Base-by-base conservation (phyloP, 2,329 filamentous ascomycete species). In the Cytospora piceicola region DNA sequence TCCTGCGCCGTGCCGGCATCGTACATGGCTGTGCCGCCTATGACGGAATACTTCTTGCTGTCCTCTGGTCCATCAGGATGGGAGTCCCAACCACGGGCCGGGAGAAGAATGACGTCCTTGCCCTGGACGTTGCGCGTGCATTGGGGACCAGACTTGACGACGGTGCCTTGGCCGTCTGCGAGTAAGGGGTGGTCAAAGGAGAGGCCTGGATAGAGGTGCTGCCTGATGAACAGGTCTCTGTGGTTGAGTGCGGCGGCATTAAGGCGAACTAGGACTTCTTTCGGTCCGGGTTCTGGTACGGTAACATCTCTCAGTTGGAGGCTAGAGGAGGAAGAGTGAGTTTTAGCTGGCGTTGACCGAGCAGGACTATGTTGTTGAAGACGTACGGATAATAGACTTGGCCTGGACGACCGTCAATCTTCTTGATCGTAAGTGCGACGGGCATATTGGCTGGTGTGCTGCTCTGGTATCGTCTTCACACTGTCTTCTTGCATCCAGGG, bases 141-240 rank as follows among this genome's bases (percentile, higher is more conserved):
- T 70, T 72, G 59, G 1, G 84, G 76, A 15, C 92, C 92, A 3
- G 87, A 79, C 5, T 82, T 80, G 34, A 89, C 83, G 4, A 98
- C 92, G 65, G 85, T 80, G 63, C 94, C 94, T 71, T 85, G 89
- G 69, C 92, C 94, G 75, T 98, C 94, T 67, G 93, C 88, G 30
- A 96, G 85, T 52, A 98, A 80, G 0, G 94, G 92, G 7, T 88
- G 82, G 67, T 86, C 84, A 77, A 96, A 96, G 15, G 90, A 90
- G 61, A 93, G 90, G 71, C 87, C 90, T 0, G 94, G 94, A 81
- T 98, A 98, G 51, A 96, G 87, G 74, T 94, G 90, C 77, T 95
- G 93, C 63, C 94, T 91, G 78, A 96, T 91, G 81, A 97, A 98
- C 71, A 96, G 87, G 77, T 98, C 95, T 72, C 94, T 91, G 81